These are phyloP conservation scores for Neonothopanus nambi DNA, from an alignment of 1,284 basidiomycete genomes.

Conservation along the genomic window DNA sequence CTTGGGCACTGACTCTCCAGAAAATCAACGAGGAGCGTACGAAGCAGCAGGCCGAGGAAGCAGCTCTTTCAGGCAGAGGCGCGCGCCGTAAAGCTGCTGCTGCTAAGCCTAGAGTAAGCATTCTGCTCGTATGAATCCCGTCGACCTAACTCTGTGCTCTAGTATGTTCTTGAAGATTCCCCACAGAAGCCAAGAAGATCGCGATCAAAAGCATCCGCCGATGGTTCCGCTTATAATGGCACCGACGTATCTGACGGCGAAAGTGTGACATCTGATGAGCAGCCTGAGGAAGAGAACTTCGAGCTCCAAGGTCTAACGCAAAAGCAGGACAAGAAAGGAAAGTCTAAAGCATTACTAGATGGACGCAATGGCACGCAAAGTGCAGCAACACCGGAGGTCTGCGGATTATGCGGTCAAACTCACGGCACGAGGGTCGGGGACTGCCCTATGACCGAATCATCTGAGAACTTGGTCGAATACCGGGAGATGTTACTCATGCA, in stretches of 20 bases:
- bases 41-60: slow-evolving; percentile 47
- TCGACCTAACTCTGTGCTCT: slow-evolving; percentile 15
- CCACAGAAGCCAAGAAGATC: slow-evolving; percentile 27
- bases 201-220: slow-evolving; percentile 20
- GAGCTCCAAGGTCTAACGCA: background rate
- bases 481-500: slow-evolving; percentile 63
- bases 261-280: slow-evolving; percentile 21
- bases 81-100: slow-evolving; percentile 69
- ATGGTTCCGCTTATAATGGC: slow-evolving; percentile 30
- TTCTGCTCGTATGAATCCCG: background rate
- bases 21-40: slow-evolving; percentile 59
- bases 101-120: slow-evolving; percentile 47
- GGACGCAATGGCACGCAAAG: background rate
- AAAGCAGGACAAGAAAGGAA: background rate
- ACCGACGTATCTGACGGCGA: slow-evolving; percentile 17
- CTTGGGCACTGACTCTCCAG: slow-evolving; percentile 75
- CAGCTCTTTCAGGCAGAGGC: slow-evolving; percentile 61
- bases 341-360: background rate
- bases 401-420: slow-evolving; percentile 60
- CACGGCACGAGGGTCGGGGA: slow-evolving; percentile 46
- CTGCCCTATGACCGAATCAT: slow-evolving; percentile 65
- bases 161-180: slow-evolving; percentile 29
- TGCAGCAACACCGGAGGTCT: slow-evolving; percentile 30
- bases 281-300: slow-evolving; percentile 16
- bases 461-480: slow-evolving; percentile 67